Evolutionary conservation across 805 yeast species (phyloP).

Genomic region (Hanseniaspora taiwanica): DNA sequence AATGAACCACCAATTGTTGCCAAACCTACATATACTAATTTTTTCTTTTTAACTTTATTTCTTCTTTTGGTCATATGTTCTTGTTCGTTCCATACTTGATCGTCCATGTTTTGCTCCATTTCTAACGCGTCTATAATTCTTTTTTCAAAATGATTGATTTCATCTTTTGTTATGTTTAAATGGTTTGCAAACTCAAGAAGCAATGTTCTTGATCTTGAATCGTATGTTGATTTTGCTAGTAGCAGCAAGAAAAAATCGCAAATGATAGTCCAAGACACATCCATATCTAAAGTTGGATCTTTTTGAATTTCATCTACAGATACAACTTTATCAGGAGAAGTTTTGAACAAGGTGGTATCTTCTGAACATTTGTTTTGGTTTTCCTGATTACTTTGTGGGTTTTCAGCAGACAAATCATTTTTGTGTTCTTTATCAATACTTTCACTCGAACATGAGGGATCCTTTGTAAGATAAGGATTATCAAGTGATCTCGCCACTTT

Average conservation of each 20-base stretch:
- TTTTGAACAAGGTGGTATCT: too few species aligned
- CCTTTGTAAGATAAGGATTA: conserved; percentile 31
- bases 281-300: conserved; percentile 41
- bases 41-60: conserved; percentile 48
- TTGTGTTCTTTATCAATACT: conserved; percentile 5
- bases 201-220: conserved; percentile 77
- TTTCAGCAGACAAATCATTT: background rate
- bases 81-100: conserved; percentile 58
- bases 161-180: conserved; percentile 47
- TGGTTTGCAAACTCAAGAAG: conserved; percentile 52
- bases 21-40: conserved; percentile 77
- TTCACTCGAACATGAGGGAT: conserved; percentile 7
- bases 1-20: conserved; percentile 95
- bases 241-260: conserved; percentile 80
- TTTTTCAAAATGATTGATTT: conserved; percentile 78
- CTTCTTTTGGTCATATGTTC: conserved; percentile 59
- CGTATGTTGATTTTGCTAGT: conserved; percentile 75
- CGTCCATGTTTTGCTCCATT: conserved; percentile 66
- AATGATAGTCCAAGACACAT: conserved; percentile 83
- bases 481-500: conserved; percentile 35
- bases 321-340: conserved; percentile 10
- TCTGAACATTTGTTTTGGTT: background rate
- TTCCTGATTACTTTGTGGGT: background rate
- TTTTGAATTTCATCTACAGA: conserved; percentile 23
- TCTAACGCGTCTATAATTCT: conserved; percentile 84